Evolutionary conservation across 768 basidiomycete species (phyloP).

Genomic region (Tulasnella sp.): DNA sequence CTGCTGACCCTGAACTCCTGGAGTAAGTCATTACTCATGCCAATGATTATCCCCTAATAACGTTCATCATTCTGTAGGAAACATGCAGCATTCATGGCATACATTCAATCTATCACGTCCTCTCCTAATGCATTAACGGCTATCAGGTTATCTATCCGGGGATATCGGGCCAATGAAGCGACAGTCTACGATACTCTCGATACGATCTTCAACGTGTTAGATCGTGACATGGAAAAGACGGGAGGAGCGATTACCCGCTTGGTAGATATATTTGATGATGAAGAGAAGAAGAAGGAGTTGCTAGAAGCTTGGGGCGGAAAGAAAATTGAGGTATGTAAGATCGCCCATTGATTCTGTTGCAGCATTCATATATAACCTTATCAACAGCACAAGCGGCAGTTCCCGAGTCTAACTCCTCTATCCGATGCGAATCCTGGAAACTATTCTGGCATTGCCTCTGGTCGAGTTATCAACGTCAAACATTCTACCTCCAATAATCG

Average conservation of each 20-base stretch:
- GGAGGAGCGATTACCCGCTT: conserved; percentile 58
- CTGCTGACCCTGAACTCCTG: conserved; percentile 40
- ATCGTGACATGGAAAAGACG: conserved; percentile 54
- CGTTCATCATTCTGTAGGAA: conserved; percentile 32
- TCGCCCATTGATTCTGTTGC: not conserved
- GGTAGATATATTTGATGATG: conserved; percentile 68
- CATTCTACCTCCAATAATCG: conserved; percentile 42
- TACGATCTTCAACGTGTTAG: conserved; percentile 72
- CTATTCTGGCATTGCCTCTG: conserved; percentile 69
- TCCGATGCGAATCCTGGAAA: conserved; percentile 32
- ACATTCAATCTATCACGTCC: conserved; percentile 45
- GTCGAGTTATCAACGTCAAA: conserved; percentile 74
- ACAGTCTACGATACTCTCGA: conserved; percentile 74
- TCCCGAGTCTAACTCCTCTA: conserved; percentile 56
- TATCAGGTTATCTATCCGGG: conserved; percentile 61
- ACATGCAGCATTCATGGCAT: conserved; percentile 48
- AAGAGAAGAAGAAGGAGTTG: conserved; percentile 69
- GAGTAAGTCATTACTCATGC: conserved; percentile 34
- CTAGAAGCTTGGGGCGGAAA: conserved; percentile 72
- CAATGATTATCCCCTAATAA: not conserved
- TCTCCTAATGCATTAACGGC: conserved; percentile 45
- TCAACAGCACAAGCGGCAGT: conserved; percentile 64
- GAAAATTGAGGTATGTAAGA: conserved; percentile 54
- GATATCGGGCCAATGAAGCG: conserved; percentile 64
- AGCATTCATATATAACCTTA: not conserved